phyloP scores from a whole-genome alignment of 768 basidiomycete genomes.

The Tricholoma terreum region DNA sequence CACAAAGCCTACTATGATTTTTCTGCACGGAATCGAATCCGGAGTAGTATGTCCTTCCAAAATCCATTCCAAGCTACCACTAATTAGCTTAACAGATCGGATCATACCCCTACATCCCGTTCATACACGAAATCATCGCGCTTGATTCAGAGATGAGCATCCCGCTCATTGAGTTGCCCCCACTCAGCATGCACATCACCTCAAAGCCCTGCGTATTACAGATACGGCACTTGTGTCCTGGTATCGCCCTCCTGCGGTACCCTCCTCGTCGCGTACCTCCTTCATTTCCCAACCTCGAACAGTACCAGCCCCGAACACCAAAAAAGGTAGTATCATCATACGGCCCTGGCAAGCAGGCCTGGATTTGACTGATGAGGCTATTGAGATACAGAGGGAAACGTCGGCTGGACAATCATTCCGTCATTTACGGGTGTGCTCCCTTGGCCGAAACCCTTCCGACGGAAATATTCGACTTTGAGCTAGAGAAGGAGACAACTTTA shows the following conservation, averaged over 20 bases:
- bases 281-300: slow-evolving; percentile 33
- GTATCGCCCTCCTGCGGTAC: no score
- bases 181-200: no score
- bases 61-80: background rate
- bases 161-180: no score
- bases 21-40: slow-evolving; percentile 73
- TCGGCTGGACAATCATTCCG: no score
- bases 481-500: no score
- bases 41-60: slow-evolving; percentile 35
- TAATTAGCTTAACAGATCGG: slow-evolving; percentile 53
- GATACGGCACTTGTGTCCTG: slow-evolving; percentile 46
- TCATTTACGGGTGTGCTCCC: no score
- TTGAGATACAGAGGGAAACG: no score
- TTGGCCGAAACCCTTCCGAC: no score
- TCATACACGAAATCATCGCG: slow-evolving; percentile 43
- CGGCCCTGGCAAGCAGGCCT: no score
- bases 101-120: slow-evolving; percentile 51
- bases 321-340: background rate
- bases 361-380: no score
- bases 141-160: slow-evolving; percentile 50
- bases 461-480: no score
- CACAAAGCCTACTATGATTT: slow-evolving; percentile 52
- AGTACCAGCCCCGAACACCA: background rate
- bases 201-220: slow-evolving; percentile 36
- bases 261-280: slow-evolving; percentile 50